Evolutionary conservation across 2,329 filamentous ascomycete genomes (phyloP).

Genomic region (Claviceps purpurea): DNA sequence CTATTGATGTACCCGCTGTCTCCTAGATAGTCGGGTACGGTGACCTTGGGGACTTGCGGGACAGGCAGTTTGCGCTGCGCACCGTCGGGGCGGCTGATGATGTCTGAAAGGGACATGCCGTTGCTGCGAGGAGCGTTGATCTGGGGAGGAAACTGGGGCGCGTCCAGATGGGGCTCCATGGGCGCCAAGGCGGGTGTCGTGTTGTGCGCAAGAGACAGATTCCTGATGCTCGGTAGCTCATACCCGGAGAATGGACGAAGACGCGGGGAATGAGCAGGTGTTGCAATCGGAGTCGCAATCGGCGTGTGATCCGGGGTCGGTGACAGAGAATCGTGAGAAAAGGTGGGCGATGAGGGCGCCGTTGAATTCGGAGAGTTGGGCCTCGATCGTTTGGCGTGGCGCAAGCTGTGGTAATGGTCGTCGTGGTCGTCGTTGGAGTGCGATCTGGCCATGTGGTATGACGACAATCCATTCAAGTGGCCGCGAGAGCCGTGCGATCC

Average conservation of each 20-base stretch:
- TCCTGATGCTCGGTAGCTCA: slow-evolving; percentile 76
- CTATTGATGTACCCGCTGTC: slow-evolving; percentile 55
- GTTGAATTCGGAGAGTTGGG: slow-evolving; percentile 93
- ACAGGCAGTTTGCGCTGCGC: slow-evolving; percentile 84
- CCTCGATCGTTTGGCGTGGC: slow-evolving; percentile 74
- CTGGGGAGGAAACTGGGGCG: slow-evolving; percentile 29
- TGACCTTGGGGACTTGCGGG: slow-evolving; percentile 79
- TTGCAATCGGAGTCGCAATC: slow-evolving; percentile 53
- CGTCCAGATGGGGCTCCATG: slow-evolving; percentile 42
- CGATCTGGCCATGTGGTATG: slow-evolving; percentile 89
- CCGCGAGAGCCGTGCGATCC: slow-evolving; percentile 36
- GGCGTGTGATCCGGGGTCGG: slow-evolving; percentile 97
- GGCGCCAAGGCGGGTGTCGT: slow-evolving; percentile 43
- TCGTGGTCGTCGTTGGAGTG: slow-evolving; percentile 68
- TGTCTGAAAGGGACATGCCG: slow-evolving; percentile 78
- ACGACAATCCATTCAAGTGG: slow-evolving; percentile 62
- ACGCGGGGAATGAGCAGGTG: slow-evolving; percentile 81
- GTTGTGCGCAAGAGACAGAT: slow-evolving; percentile 39
- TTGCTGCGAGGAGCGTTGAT: slow-evolving; percentile 37
- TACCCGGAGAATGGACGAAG: slow-evolving; percentile 65
- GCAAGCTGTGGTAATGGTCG: slow-evolving; percentile 60
- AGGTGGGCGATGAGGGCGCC: slow-evolving; percentile 88
- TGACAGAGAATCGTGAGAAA: slow-evolving; percentile 89
- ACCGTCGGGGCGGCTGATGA: slow-evolving; percentile 79
- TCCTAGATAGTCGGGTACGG: slow-evolving; percentile 71